Evolutionary conservation across 1,284 basidiomycete genomes (phyloP), one percentile per base, ranked within the genome.

Genomic region (Marasmius oreades): DNA sequence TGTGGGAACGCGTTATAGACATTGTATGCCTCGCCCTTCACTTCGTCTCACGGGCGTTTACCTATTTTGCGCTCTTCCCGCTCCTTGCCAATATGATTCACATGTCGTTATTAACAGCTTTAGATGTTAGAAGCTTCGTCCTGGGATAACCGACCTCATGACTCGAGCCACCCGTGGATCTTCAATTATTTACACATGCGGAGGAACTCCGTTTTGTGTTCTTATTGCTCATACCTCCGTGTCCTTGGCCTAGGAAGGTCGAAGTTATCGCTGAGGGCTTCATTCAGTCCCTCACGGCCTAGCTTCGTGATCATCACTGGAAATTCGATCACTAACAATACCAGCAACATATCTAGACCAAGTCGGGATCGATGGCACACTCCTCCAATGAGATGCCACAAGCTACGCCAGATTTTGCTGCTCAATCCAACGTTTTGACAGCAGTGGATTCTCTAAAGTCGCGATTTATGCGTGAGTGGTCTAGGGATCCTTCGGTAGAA

Each of bases 381-480:
- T 10, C 28, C 10, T 31, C 28, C 10, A 10, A 31, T 10, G 28
- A 31, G 28, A 33, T n/a, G 28, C 28, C 26, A 33, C 47, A 50
- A 33, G n/a, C 45, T 16, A 11, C 23, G 26, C 45, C 24, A 33
- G 28, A 16, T 20, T 18, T 20, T 14, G 28, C 8, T n/a, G 12
- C 47, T 2, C 26, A 31, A 16, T 50, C 28, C 28, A 11, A 50
- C 47, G 26, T 50, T 18, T 33, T 26, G 26, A 50, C 24, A 18
- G 47, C 47, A 31, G 47, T 50, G 23, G 47, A 50, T 7, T n/a
- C n/a, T 33, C 23, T 50, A 2, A 50, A 50, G 14, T 18, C 47
- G 28, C 24, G 28, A n/a, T 50, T 50, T 33, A 26, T 50, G 26
- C 47, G 31, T 12, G 47, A 50, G 28, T 50, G 47, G 47, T 50